Evolutionary conservation across 768 basidiomycete species (phyloP), one percentile per base, ranked within the genome.

Genomic region (Tricholoma flavovirens): DNA sequence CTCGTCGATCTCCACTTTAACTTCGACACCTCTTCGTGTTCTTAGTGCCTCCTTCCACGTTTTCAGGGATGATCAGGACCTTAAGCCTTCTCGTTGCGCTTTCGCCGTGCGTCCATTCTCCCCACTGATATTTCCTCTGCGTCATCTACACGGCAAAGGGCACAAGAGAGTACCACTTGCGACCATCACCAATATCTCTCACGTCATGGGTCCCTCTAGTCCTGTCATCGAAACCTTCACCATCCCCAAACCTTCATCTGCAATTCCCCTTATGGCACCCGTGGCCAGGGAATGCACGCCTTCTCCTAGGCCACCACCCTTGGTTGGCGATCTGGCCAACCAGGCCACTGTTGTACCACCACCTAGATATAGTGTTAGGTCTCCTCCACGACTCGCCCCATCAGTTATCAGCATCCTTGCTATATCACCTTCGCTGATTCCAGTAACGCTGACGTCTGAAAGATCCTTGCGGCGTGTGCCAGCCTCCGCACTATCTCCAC

Each of bases 161-260:
- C 60, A 65, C 49, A 60, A 50, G 42, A 55, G 64, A 49, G 52
- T 55, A 48, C 26, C 49, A 10, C 42, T 62, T 11, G 52, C 49
- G 21, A 57, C 51, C 10, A 59, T 61, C 35, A 59, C 56, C 55
- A 60, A 59, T 24, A 54, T 57, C 3, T 36, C 29, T 12, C 51
- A 56, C 35, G 43, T 60, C 9, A 29, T 21, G 11, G 51, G 42
- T 22, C 45, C 51, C 32, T 49, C 42, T 35, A 45, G 36, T 35
- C 58, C 54, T 43, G 40, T 49, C 19, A 33, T 62, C 14, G 52
- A 54, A 9, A 58, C 53, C 29, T 49, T 49, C 29, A 30, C 26
- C 29, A 30, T 49, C 46, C 46, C 26, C n/a, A 30, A 49, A 15
- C 52, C 40, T 12, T 51, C 50, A 21, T 49, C 49, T 15, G 19